These are phyloP conservation scores for Pseudognaphalium luteoalbum DNA, from an alignment of 129 eudicot genomes.

Conservation along the genomic window DNA sequence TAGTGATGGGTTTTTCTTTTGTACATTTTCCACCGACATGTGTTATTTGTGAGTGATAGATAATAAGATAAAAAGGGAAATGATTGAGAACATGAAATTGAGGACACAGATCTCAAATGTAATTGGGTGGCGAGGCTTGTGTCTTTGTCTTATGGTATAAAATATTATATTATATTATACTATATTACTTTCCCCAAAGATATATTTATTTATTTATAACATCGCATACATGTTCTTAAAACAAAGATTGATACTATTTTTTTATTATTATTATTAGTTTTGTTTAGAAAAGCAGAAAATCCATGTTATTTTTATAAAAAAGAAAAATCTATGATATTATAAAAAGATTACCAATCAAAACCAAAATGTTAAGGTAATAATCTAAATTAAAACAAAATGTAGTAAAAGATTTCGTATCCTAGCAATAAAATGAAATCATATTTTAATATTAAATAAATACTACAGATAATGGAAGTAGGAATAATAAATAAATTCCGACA, in stretches of 20 bases:
- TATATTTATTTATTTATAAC: background rate
- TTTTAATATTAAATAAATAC: too few relatives aligned
- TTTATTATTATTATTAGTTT: too few relatives aligned
- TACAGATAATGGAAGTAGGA: too few relatives aligned
- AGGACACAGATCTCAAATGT: slow-evolving; percentile 35
- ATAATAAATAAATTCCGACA: slow-evolving; percentile 25
- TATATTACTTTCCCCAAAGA: background rate
- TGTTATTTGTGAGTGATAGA: background rate
- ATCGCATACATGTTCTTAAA: background rate
- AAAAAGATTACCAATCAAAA: background rate
- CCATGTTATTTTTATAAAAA: background rate
- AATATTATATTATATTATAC: background rate
- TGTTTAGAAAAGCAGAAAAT: too few relatives aligned
- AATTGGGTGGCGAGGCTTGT: slow-evolving; percentile 24
- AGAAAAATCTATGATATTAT: background rate
- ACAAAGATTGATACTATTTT: background rate
- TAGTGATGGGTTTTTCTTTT: background rate
- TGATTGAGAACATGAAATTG: slow-evolving; percentile 42
- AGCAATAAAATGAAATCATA: background rate
- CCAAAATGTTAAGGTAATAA: background rate
- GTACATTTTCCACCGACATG: slow-evolving; percentile 32
- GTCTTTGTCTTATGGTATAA: slow-evolving; percentile 7
- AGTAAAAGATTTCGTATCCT: background rate
- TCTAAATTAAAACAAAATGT: background rate
- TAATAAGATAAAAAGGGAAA: slow-evolving; percentile 23